Evolutionary conservation across 2,329 filamentous ascomycete species (phyloP).

Genomic region (Macroventuria anomochaeta): DNA sequence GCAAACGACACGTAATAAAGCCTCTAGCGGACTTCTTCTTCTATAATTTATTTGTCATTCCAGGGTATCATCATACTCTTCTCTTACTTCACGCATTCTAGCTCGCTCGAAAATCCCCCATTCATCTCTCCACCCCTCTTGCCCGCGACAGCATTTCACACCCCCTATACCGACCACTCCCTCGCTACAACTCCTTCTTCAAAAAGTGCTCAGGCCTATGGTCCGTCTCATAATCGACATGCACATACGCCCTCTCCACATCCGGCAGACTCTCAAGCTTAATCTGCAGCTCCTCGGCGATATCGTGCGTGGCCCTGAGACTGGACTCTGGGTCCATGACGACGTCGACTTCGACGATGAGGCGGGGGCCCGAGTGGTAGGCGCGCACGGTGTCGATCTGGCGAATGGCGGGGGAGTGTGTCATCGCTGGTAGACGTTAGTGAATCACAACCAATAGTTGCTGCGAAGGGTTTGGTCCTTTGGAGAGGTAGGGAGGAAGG

Average conservation of each 20-base stretch:
- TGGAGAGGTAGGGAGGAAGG: no score
- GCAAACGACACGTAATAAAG: no score
- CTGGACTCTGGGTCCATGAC: constrained; percentile 79
- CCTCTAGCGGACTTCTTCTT: no score
- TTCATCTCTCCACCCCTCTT: no score
- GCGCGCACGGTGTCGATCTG: constrained; percentile 95
- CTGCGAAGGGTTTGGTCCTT: no score
- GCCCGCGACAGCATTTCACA: background rate
- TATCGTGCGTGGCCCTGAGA: constrained; percentile 83
- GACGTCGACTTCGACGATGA: constrained; percentile 95
- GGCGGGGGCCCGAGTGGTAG: constrained; percentile 85
- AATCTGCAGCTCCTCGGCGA: constrained; percentile 91
- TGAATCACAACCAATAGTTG: background rate
- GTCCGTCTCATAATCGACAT: constrained; percentile 95
- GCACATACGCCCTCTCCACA: constrained; percentile 92
- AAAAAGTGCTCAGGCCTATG: constrained; percentile 86
- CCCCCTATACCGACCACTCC: background rate
- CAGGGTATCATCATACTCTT: no score
- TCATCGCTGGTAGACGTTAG: constrained; percentile 64
- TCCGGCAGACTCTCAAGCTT: constrained; percentile 92
- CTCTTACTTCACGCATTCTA: no score
- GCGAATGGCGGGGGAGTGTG: constrained; percentile 78
- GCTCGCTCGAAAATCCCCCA: no score
- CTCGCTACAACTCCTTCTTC: constrained; percentile 67
- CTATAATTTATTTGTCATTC: no score